Base-by-base conservation (phyloP, 441 rosid species). In the Eruca vesicaria region DNA sequence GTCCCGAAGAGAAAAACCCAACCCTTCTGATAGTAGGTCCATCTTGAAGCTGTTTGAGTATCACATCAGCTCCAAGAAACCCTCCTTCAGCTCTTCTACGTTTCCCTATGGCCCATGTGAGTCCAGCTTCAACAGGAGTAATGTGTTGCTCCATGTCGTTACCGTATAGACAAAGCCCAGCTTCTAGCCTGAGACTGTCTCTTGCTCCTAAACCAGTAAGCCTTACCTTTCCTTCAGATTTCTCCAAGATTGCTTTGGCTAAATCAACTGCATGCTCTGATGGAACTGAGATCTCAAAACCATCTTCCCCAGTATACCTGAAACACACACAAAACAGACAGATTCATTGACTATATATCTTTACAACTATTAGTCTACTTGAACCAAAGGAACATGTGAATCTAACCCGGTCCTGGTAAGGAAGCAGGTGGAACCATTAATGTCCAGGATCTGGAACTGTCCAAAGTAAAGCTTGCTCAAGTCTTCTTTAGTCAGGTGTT, bases 271-370 rank as follows among this genome's bases (percentile, higher is more conserved):
- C 96, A 21, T 88, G 20, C 81, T 96, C 97, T 5, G 94, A 88
- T 66, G 98, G 98, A 65, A 91, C 97, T 0, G 97, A 96, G 73
- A 96, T 96, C 86, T 96, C 99, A 80, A 96, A 96, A 15, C 99
- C 99, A 70, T 96, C 99, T 85, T 96, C 99, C 48, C 98, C 97
- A 1, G 96, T 90, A 81, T 93, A 96, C 82, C 98, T 93, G 82
- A n/a, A n/a, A 68, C 28, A 79, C 73, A 67, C 21, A 36, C 60
- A 38, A 52, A 71, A 50, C 18, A 72, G 9, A 63, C 35, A 23
- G 8, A 55, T 21, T 31, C 65, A 52, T 28, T 31, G 52, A 31
- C 67, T 14, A 14, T 29, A 45, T 16, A 56, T 33, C 32, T 70
- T 57, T n/a, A n/a, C n/a, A n/a, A n/a, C n/a, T n/a, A n/a, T n/a